Percentiles rank a stretch among this genome's conserved stretches.
Evolutionary conservation across 2,329 filamentous ascomycete species (phyloP).

Genomic region (Raffaelea albimanens): DNA sequence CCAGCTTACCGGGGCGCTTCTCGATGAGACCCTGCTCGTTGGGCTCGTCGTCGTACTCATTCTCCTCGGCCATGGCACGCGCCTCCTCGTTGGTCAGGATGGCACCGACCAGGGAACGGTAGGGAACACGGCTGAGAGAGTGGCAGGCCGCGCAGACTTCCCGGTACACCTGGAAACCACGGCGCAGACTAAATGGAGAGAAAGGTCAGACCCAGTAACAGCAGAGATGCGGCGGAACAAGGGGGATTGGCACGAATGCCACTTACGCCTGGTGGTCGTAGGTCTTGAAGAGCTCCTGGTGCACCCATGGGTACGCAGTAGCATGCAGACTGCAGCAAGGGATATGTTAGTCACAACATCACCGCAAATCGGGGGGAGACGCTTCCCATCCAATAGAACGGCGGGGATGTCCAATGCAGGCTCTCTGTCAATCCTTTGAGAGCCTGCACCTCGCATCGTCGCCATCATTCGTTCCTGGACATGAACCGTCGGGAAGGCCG

Average conservation of each 20-base stretch:
- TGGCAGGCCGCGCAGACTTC: conserved; percentile 98
- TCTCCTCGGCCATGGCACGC: conserved; percentile 93
- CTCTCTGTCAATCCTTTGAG: too few species aligned
- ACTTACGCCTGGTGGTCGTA: conserved; percentile 95
- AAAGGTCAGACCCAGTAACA: conserved; percentile 32
- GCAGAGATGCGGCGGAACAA: conserved; percentile 32
- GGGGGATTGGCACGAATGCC: neutral
- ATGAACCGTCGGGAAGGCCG: neutral
- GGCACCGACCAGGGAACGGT: conserved; percentile 81
- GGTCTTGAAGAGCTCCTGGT: conserved; percentile 84
- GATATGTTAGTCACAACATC: conserved; percentile 22
- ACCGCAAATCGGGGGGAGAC: too few species aligned
- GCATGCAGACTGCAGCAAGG: conserved; percentile 65
- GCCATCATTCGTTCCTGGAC: neutral
- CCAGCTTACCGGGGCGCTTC: conserved; percentile 97
- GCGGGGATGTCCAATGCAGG: too few species aligned
- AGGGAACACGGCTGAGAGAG: conserved; percentile 88
- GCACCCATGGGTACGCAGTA: conserved; percentile 91
- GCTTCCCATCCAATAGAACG: too few species aligned
- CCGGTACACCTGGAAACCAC: conserved; percentile 98
- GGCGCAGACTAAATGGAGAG: conserved; percentile 61
- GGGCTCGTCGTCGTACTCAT: conserved; percentile 97
- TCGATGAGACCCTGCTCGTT: conserved; percentile 97
- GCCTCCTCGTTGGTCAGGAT: conserved; percentile 96
- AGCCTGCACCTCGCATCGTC: too few species aligned